Base-by-base conservation (phyloP, 176 grass and related monocot genomes). In the Paspalum vaginatum region DNA sequence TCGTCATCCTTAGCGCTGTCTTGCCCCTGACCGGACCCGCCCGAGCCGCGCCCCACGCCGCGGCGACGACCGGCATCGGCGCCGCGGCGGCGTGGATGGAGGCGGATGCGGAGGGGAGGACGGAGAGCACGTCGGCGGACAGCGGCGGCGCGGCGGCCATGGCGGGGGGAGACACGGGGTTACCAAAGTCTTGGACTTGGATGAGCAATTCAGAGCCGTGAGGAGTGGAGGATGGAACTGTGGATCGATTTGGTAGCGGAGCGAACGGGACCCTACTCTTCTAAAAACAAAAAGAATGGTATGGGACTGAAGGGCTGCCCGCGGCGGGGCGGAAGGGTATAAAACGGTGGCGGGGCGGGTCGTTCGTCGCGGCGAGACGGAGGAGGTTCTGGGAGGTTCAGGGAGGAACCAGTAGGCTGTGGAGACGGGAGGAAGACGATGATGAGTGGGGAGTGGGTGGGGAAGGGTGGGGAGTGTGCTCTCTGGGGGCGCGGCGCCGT, bases 381-480 rank as follows among this genome's bases (percentile, higher is more conserved):
- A 22, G 76, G 56, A 37, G 76, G 47, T 89, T 89, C 82, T 89
- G 87, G 82, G 71, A 81, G 82, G 56, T 85, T 89, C 87, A 64
- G 38, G 87, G 17, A 20, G 1, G 47, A n/a, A 48, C 76, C 17
- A 63, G 79, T 45, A 79, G 21, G 18, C 1, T 67, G 82, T 75
- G 88, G 79, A 85, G 59, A 27, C 0, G 6, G 65, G 24, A 52
- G 22, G 75, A 74, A 14, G 77, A 81, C 7, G 46, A 61, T 7
- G 66, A 55, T 7, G 54, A 75, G 55, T 42, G 26, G 60, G 73
- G 1, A 27, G 2, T 17, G 39, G 6, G 8, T 0, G 43, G 42
- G 43, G 20, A n/a, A 21, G 47, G 38, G 18, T 17, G 78, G 50
- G 70, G 77, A 8, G 77, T 13, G 54, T 18, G 47, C 21, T 61